A percentile compares a stretch with the other conserved stretches of the same genome.
Evolutionary conservation across 1,139 yeast genomes (phyloP).

Genomic region (Torulaspora pretoriensis): DNA sequence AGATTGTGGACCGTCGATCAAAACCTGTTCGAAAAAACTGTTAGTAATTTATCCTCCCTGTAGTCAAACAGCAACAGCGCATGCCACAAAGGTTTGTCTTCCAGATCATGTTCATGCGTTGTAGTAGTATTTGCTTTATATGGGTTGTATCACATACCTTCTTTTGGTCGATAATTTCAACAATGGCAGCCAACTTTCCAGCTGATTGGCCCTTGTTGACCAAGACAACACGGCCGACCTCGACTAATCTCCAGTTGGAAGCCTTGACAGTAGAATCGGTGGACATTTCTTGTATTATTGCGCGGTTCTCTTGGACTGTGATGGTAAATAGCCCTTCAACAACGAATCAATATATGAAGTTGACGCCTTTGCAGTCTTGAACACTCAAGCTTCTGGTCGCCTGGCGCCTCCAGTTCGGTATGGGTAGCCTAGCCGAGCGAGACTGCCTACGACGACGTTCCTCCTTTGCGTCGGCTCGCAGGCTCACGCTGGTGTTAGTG

Average conservation of each 20-base stretch:
- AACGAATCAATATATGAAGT: slow-evolving; percentile 1
- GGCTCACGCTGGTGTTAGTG: too few relatives aligned
- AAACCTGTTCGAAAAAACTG: slow-evolving; percentile 48
- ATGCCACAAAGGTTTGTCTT: background rate
- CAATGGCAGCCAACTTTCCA: slow-evolving; percentile 89
- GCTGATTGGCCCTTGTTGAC: slow-evolving; percentile 64
- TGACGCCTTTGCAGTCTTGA: background rate
- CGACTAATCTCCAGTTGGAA: slow-evolving; percentile 98
- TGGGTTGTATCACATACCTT: slow-evolving; percentile 60
- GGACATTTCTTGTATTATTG: slow-evolving; percentile 44
- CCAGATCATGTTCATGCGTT: too few relatives aligned
- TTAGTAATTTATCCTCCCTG: slow-evolving; percentile 7
- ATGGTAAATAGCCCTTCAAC: slow-evolving; percentile 1
- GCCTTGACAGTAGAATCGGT: slow-evolving; percentile 81
- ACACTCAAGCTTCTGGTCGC: slow-evolving; percentile 3
- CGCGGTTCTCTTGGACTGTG: slow-evolving; percentile 15
- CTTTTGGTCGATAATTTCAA: slow-evolving; percentile 98
- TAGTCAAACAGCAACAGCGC: background rate
- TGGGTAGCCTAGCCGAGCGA: background rate
- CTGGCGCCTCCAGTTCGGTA: slow-evolving; percentile 7
- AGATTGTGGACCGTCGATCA: slow-evolving; percentile 91
- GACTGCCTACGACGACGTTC: background rate
- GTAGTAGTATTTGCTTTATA: too few relatives aligned
- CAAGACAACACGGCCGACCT: slow-evolving; percentile 98
- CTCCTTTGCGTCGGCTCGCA: background rate